Evolutionary conservation across 306 rosid genomes (phyloP), one percentile per base, ranked within the genome.

Genomic region (Calophaca sinica): DNA sequence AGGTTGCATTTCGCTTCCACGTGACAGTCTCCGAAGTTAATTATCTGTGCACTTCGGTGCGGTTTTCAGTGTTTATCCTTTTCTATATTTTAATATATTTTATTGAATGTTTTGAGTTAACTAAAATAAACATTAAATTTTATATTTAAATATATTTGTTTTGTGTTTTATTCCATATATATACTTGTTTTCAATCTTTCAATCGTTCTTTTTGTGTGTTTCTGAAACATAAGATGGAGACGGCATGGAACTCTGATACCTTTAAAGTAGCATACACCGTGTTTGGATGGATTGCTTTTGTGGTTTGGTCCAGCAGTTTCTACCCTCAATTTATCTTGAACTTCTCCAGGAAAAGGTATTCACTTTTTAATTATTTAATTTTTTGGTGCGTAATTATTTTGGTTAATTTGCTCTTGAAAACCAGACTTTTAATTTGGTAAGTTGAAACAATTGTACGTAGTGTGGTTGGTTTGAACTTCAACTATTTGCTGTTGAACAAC

Each of bases 391-490:
- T 2, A 4, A 12, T 62, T 6, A 8, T 13, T 35, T 29, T 32
- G 2, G 28, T 36, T 9, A 58, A 15, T 5, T 4, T 59, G 14
- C 28, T 62, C 1, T 51, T 39, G 38, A 45, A 49, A 46, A 5
- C 14, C 44, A 64, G 2, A 33, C 26, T 11, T 9, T 35, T 8
- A 58, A 28, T 4, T 2, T 11, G 1, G 2, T 31, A 67, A 15
- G 12, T 62, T 39, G 32, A 9, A 39, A 39, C 6, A 67, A 45
- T 63, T 75, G 39, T n/a, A n/a, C n/a, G n/a, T 26, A 86, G 93
- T 72, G 97, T 91, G 62, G 91, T 88, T 38, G 97, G 96, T 6
- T 70, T 91, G 90, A 89, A 84, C 82, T 86, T 91, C 81, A 89
- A 89, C 59, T 91, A 81, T 60, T 85, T 82, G 83, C n/a, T 89